Evolutionary conservation across 2,329 filamentous ascomycete genomes (phyloP).

Genomic region (Pezicula rhizophila): DNA sequence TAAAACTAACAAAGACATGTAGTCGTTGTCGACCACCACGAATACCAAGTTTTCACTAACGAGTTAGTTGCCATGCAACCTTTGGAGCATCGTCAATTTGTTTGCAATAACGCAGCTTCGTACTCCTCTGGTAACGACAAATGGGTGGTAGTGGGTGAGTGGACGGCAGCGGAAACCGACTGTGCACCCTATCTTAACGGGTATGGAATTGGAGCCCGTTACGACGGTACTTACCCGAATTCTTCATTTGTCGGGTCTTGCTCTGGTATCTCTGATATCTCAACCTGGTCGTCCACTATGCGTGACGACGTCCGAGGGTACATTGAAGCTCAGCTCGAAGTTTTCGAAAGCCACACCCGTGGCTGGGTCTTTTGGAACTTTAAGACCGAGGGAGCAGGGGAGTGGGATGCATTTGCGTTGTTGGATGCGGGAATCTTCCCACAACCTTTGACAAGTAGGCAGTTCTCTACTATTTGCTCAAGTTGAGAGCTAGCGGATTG

Average conservation of each 20-base stretch:
- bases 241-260: conserved; percentile 48
- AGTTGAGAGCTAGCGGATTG: not conserved
- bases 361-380: conserved; percentile 56
- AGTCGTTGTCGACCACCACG: conserved; percentile 56
- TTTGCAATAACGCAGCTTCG: conserved; percentile 45
- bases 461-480: conserved; percentile 19
- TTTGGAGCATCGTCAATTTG: conserved; percentile 46
- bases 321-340: conserved; percentile 48
- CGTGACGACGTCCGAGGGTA: conserved; percentile 42
- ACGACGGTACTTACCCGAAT: conserved; percentile 46
- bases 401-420: conserved; percentile 46
- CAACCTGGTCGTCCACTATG: conserved; percentile 31
- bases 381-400: conserved; percentile 46
- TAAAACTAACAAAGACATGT: conserved; percentile 35
- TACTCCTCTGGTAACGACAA: conserved; percentile 51
- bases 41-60: conserved; percentile 59
- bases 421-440: conserved; percentile 46
- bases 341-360: conserved; percentile 42
- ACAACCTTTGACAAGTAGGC: conserved; percentile 28
- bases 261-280: conserved; percentile 43
- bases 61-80: conserved; percentile 42
- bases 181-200: conserved; percentile 49
- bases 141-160: conserved; percentile 63
- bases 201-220: conserved; percentile 50
- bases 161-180: conserved; percentile 62